phyloP scores from a whole-genome alignment of 805 yeast species.

The Saccharomycopsis malanga region DNA sequence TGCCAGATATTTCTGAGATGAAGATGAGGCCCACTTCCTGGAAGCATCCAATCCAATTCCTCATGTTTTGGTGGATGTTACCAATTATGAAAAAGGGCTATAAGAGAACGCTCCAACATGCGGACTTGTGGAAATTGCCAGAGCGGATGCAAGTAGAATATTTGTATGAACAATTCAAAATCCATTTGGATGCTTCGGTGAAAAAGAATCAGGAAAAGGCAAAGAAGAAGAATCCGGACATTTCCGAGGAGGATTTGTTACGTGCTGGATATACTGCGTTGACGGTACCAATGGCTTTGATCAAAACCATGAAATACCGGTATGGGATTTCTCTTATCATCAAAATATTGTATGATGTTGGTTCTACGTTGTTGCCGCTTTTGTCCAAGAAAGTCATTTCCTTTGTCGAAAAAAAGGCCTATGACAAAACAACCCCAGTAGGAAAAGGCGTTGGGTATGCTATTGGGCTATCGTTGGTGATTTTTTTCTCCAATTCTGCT shows the following conservation, averaged over 20 bases:
- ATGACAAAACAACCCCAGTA: slow-evolving; percentile 30
- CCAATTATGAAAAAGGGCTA: slow-evolving; percentile 64
- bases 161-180: slow-evolving; percentile 34
- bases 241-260: slow-evolving; percentile 35
- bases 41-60: slow-evolving; percentile 33
- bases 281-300: slow-evolving; percentile 38
- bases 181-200: slow-evolving; percentile 29
- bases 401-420: slow-evolving; percentile 41
- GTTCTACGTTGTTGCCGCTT: slow-evolving; percentile 47
- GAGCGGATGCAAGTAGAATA: slow-evolving; percentile 36
- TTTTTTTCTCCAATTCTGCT: slow-evolving; percentile 33
- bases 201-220: slow-evolving; percentile 30
- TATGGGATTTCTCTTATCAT: slow-evolving; percentile 35
- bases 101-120: slow-evolving; percentile 59
- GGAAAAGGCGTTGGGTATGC: slow-evolving; percentile 53
- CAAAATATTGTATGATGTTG: slow-evolving; percentile 41
- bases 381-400: slow-evolving; percentile 47
- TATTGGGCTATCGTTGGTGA: slow-evolving; percentile 44
- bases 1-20: slow-evolving; percentile 35
- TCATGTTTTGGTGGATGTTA: slow-evolving; percentile 60
- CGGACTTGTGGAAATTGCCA: slow-evolving; percentile 48
- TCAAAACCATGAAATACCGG: slow-evolving; percentile 41
- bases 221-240: slow-evolving; percentile 27
- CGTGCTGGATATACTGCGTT: slow-evolving; percentile 29
- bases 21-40: slow-evolving; percentile 33